These are phyloP conservation scores for Ophiostoma pallidulum DNA, from an alignment of 2,329 filamentous ascomycete genomes.

Conservation along the genomic window DNA sequence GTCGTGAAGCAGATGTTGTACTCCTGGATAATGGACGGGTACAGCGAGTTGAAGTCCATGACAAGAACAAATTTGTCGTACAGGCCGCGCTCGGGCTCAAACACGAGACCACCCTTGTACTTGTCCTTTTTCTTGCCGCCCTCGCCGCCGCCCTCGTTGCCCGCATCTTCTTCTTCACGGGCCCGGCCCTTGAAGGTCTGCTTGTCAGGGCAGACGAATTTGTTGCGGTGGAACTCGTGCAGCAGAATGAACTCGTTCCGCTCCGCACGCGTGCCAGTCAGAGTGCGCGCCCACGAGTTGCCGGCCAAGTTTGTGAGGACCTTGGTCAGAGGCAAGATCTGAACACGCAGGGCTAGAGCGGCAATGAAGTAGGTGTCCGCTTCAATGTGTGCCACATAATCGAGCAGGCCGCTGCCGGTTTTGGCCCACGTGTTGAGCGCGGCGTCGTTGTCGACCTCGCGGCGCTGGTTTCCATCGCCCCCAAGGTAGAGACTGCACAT, in stretches of 20 bases:
- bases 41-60: constrained; percentile 99
- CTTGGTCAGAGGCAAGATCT: constrained; percentile 89
- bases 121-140: constrained; percentile 89
- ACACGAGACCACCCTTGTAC: constrained; percentile 96
- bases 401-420: constrained; percentile 76
- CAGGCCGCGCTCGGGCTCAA: constrained; percentile 92
- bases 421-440: constrained; percentile 81
- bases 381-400: constrained; percentile 89
- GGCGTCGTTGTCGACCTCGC: constrained; percentile 80
- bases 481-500: constrained; percentile 88
- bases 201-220: constrained; percentile 97
- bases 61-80: constrained; percentile 98
- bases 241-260: constrained; percentile 98
- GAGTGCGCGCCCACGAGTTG: constrained; percentile 94
- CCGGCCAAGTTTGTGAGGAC: constrained; percentile 92
- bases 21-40: constrained; percentile 98
- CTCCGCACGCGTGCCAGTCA: constrained; percentile 92
- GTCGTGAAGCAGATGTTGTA: constrained; percentile 99
- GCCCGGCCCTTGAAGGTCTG: constrained; percentile 70
- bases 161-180: constrained; percentile 63
- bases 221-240: constrained; percentile 92
- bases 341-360: constrained; percentile 76
- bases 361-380: constrained; percentile 94
- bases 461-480: constrained; percentile 51
- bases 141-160: constrained; percentile 37